Percentiles rank a stretch among this genome's conserved stretches.
Conservation (phyloP, 495 filamentous ascomycete species). For the Cairneyella variabilis region DNA sequence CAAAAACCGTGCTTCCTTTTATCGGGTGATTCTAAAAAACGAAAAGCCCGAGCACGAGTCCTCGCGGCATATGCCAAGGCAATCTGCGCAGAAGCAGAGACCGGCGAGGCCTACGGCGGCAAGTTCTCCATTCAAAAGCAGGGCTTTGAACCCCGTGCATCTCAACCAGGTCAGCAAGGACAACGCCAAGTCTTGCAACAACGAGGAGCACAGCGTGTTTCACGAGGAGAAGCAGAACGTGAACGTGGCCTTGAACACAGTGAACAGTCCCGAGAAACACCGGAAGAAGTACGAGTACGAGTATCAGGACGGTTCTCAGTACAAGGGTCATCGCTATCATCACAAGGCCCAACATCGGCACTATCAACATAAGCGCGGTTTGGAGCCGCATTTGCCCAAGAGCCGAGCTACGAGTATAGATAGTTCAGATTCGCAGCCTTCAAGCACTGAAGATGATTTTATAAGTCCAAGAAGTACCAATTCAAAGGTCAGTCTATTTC, state of each 20-base stretch:
- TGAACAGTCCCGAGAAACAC: slow-evolving; percentile 31
- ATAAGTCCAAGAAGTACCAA: not conserved
- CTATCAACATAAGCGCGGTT: slow-evolving; percentile 21
- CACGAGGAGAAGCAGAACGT: slow-evolving; percentile 26
- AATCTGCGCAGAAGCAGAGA: slow-evolving; percentile 32
- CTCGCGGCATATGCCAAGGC: slow-evolving; percentile 41
- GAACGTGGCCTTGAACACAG: slow-evolving; percentile 24
- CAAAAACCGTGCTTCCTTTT: slow-evolving; percentile 48
- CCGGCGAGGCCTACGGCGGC: slow-evolving; percentile 24
- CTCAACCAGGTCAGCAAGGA: slow-evolving; percentile 32
- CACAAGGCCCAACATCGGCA: slow-evolving; percentile 20
- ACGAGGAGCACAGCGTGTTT: slow-evolving; percentile 25
- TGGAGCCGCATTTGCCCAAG: slow-evolving; percentile 11
- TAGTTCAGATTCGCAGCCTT: not conserved
- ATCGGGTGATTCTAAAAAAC: slow-evolving; percentile 42
- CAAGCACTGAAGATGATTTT: slow-evolving; percentile 2
- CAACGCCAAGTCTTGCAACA: slow-evolving; percentile 19
- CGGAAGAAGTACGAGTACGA: slow-evolving; percentile 27
- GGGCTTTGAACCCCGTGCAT: slow-evolving; percentile 44
- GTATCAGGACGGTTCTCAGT: slow-evolving; percentile 14
- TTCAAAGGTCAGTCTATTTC: slow-evolving; percentile 2
- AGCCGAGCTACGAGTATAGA: not conserved
- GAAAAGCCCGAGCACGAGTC: slow-evolving; percentile 37
- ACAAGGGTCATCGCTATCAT: slow-evolving; percentile 10
- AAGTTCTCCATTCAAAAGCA: slow-evolving; percentile 39